Evolutionary conservation across 148 eudicot genomes (phyloP).

Genomic region (Chenopodium formosanum): DNA sequence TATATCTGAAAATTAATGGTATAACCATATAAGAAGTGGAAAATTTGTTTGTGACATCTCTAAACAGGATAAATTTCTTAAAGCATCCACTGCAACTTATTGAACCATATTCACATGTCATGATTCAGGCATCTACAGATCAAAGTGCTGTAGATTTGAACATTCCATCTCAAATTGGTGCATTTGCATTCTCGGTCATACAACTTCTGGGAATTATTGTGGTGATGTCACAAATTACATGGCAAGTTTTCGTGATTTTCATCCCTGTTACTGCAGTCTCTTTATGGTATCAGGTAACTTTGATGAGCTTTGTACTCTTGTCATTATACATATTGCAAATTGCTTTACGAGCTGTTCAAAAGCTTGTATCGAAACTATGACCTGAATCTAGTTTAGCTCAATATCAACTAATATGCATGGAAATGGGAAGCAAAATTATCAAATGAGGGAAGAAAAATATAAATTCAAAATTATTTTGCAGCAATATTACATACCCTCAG

Average conservation of each 20-base stretch:
- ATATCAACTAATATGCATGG: too few species aligned
- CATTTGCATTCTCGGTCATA: constrained; percentile 36
- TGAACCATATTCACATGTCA: too few species aligned
- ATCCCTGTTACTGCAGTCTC: constrained; percentile 46
- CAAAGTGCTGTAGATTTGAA: constrained; percentile 46
- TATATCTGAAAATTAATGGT: too few species aligned
- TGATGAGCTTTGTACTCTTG: background rate
- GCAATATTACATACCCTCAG: constrained; percentile 61
- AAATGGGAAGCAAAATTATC: too few species aligned
- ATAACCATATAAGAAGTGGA: too few species aligned
- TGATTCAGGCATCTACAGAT: constrained; percentile 54
- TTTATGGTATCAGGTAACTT: constrained; percentile 45
- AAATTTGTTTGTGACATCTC: too few species aligned
- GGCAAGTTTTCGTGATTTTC: constrained; percentile 51
- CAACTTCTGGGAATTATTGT: constrained; percentile 43
- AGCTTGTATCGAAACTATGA: too few species aligned
- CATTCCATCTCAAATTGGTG: constrained; percentile 29
- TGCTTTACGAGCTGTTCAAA: too few species aligned
- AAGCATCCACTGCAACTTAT: too few species aligned
- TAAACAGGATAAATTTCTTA: too few species aligned
- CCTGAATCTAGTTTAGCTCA: background rate
- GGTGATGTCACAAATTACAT: constrained; percentile 50
- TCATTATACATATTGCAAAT: background rate
- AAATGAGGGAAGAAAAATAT: too few species aligned
- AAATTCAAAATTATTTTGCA: constrained; percentile 15